These are phyloP conservation scores for Halophytophthora batemanensis DNA, from an alignment of 352 stramenopile species.

Conservation along the genomic window DNA sequence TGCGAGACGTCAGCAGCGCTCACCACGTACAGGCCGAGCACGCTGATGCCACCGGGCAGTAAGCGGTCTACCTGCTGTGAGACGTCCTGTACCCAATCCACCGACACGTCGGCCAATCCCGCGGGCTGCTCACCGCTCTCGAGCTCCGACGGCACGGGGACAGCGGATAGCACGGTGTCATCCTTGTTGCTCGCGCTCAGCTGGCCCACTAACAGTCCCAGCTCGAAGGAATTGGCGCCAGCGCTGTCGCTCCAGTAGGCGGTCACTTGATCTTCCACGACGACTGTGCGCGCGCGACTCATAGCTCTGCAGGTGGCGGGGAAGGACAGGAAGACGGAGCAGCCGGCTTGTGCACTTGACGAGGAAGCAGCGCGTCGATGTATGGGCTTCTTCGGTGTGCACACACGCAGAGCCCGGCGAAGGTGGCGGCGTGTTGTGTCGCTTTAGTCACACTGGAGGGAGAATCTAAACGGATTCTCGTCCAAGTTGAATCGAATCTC, in stretches of 20 bases:
- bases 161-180: constrained; percentile 46
- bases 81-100: constrained; percentile 64
- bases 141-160: constrained; percentile 48
- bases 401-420: too few species aligned
- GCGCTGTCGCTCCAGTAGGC: constrained; percentile 17
- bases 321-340: too few species aligned
- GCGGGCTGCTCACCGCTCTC: constrained; percentile 28
- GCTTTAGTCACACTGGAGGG: too few species aligned
- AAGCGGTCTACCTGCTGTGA: constrained; percentile 67
- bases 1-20: constrained; percentile 28
- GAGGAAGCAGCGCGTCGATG: too few species aligned
- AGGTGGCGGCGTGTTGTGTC: too few species aligned
- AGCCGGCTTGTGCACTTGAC: too few species aligned
- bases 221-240: constrained; percentile 36
- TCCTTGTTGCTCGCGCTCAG: constrained; percentile 24
- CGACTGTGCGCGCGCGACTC: constrained; percentile 24
- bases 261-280: constrained; percentile 27
- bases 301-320: constrained; percentile 13
- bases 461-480: too few species aligned
- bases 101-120: constrained; percentile 49
- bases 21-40: constrained; percentile 62
- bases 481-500: too few species aligned
- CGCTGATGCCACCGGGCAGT: constrained; percentile 48
- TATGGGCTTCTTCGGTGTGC: too few species aligned
- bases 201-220: constrained; percentile 65